Percentiles rank a stretch among this genome's conserved stretches.
These are phyloP conservation scores for Vinca minor DNA, from an alignment of 257 asterid genomes.

Conservation along the genomic window DNA sequence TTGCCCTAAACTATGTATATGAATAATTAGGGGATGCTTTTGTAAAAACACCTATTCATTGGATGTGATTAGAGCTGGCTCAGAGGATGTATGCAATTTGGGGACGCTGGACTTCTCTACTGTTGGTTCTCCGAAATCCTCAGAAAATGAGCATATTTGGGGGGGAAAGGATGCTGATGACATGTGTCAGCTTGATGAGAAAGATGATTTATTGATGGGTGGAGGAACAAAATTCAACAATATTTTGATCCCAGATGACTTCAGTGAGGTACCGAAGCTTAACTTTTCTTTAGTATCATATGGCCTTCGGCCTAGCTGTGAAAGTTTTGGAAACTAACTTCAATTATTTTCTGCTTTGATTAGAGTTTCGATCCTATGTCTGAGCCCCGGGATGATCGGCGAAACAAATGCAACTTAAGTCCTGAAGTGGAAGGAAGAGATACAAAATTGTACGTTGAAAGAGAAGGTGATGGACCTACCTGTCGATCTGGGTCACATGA, in stretches of 20 bases:
- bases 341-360: background rate
- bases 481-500: constrained; percentile 15
- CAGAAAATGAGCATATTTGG: constrained; percentile 14
- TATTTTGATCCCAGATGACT: constrained; percentile 13
- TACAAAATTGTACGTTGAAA: constrained; percentile 8
- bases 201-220: constrained; percentile 12
- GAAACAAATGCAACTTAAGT: constrained; percentile 9
- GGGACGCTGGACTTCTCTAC: constrained; percentile 28
- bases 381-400: constrained; percentile 29
- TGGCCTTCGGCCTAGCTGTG: constrained; percentile 4
- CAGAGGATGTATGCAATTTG: constrained; percentile 32
- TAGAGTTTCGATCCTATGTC: constrained; percentile 31
- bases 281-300: background rate
- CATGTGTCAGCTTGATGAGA: constrained; percentile 30
- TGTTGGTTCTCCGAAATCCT: constrained; percentile 16
- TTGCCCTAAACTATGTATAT: background rate
- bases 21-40: background rate
- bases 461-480: constrained; percentile 6
- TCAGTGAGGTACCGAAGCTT: constrained; percentile 23
- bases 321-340: background rate
- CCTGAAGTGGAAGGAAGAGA: constrained; percentile 12
- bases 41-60: constrained; percentile 1
- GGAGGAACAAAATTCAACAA: constrained; percentile 14
- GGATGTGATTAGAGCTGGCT: constrained; percentile 21
- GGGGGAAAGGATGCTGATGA: constrained; percentile 11